A percentile compares a stretch with the other conserved stretches of the same genome.
These are phyloP conservation scores for Ceratocystis smalleyi DNA, from an alignment of 2,329 filamentous ascomycete species.

Conservation along the genomic window DNA sequence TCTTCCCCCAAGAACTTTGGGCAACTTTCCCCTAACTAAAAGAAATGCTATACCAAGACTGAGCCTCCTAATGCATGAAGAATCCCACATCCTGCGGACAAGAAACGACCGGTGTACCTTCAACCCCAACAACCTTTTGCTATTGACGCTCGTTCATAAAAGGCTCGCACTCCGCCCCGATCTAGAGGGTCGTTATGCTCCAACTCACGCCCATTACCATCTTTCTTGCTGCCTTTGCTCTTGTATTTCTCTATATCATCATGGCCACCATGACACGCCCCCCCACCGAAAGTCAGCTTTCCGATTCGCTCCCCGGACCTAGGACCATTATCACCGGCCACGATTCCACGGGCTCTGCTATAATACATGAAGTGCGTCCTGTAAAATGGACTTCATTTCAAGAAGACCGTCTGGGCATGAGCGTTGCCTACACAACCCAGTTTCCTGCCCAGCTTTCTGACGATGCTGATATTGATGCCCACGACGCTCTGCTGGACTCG, in stretches of 20 bases:
- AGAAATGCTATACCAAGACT: background rate
- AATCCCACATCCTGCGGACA: background rate
- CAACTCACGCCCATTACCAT: background rate
- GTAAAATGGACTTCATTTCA: conserved; percentile 21
- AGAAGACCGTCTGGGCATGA: conserved; percentile 25
- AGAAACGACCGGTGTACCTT: background rate
- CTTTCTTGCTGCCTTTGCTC: background rate
- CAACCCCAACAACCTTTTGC: background rate
- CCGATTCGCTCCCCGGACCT: conserved; percentile 13
- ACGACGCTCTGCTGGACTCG: conserved; percentile 23
- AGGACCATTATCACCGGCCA: conserved; percentile 17
- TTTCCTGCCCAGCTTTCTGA: conserved; percentile 28
- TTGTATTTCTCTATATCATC: conserved; percentile 6
- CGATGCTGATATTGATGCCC: conserved; percentile 28
- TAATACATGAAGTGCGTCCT: conserved; percentile 18
- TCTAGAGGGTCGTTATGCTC: background rate
- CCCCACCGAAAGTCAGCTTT: conserved; percentile 12
- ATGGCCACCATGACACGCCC: conserved; percentile 8
- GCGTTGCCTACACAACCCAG: conserved; percentile 30
- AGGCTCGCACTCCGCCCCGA: background rate
- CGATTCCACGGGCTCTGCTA: conserved; percentile 15
- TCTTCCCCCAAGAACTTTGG: background rate
- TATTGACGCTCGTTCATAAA: background rate
- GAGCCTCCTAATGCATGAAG: background rate
- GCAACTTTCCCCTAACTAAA: background rate